Evolutionary conservation across 192 early-diverging fungal species (phyloP).

Genomic region (Entomortierella beljakovae): DNA sequence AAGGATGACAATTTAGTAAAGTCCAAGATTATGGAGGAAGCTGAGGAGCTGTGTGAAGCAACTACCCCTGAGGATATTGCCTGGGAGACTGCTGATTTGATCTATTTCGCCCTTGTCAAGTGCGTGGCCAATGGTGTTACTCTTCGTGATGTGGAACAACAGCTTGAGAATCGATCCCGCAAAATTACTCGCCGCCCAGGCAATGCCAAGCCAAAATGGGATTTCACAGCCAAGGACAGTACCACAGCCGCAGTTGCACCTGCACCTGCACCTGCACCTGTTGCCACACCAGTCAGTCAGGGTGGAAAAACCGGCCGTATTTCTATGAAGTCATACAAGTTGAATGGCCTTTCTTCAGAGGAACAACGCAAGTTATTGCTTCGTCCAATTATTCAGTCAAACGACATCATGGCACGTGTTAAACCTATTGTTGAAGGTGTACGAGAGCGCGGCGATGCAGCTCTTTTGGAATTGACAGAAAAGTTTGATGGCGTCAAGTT

Average conservation of each 20-base stretch:
- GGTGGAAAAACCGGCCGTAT: slow-evolving; percentile 66
- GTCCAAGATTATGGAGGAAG: slow-evolving; percentile 97
- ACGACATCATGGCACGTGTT: slow-evolving; percentile 88
- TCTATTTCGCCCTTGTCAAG: slow-evolving; percentile 95
- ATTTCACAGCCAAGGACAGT: slow-evolving; percentile 33
- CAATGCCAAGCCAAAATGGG: slow-evolving; percentile 92
- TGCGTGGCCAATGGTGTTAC: slow-evolving; percentile 85
- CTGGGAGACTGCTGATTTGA: slow-evolving; percentile 95
- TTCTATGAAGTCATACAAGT: slow-evolving; percentile 77
- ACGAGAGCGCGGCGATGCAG: slow-evolving; percentile 84
- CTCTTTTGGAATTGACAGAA: slow-evolving; percentile 83
- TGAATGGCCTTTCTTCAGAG: slow-evolving; percentile 58
- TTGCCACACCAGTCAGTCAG: slow-evolving; percentile 37
- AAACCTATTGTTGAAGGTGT: slow-evolving; percentile 92
- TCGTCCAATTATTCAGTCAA: slow-evolving; percentile 93
- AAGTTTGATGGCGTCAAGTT: slow-evolving; percentile 93
- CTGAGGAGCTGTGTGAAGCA: slow-evolving; percentile 91
- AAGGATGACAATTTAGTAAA: slow-evolving; percentile 81
- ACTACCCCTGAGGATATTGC: slow-evolving; percentile 81
- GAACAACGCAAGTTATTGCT: slow-evolving; percentile 76
- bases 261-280: slow-evolving; percentile 26
- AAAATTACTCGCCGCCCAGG: slow-evolving; percentile 91
- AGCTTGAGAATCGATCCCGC: slow-evolving; percentile 83
- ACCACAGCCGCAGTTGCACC: slow-evolving; percentile 8
- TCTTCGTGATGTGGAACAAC: slow-evolving; percentile 87